Base-by-base conservation (phyloP, 306 rosid genomes). In the Argentina anserina region DNA sequence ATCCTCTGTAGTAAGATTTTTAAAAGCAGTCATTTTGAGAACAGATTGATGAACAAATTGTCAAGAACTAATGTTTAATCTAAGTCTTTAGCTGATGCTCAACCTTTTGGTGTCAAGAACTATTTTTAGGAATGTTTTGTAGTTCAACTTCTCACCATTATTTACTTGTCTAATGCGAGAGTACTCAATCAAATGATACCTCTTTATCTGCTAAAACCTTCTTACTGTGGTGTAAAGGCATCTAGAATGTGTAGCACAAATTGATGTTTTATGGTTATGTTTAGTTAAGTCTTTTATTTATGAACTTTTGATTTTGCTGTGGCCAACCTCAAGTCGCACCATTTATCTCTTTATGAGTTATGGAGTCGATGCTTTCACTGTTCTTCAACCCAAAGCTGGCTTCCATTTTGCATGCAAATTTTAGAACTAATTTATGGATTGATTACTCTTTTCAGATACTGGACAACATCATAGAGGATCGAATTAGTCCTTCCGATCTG, bases 401-500 rank as follows among this genome's bases (percentile, higher is more conserved):
- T 37, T 64, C 14, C 20, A 34, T 25, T 47, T 69, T 53, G 20
- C 31, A 31, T 12, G 6, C 28, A 9, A 53, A 50, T 53, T 10
- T 50, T 49, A 29, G 23, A 45, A 47, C 33, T 17, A 12, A 36
- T 67, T 21, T n/a, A 13, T 26, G 10, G 49, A 26, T 12, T 12
- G 47, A 39, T 23, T 60, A 73, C 29, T 65, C 70, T 39, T 79
- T 87, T 75, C 88, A 93, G 98, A 88, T 93, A 31, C 76, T 94
- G 71, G 97, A 94, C 52, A 70, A 80, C 63, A 78, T 89, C 82
- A 87, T 89, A 28, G 79, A 80, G 75, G 89, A 80, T 76, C 86
- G 7, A 76, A 69, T 67, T 55, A 41, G 45, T 77, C 90, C 98
- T 81, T 89, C 88, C 65, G 34, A 80, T 29, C 70, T 91, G 77